phyloP scores from a whole-genome alignment of 2,329 filamentous ascomycete genomes.

The Diaporthe vaccinii region DNA sequence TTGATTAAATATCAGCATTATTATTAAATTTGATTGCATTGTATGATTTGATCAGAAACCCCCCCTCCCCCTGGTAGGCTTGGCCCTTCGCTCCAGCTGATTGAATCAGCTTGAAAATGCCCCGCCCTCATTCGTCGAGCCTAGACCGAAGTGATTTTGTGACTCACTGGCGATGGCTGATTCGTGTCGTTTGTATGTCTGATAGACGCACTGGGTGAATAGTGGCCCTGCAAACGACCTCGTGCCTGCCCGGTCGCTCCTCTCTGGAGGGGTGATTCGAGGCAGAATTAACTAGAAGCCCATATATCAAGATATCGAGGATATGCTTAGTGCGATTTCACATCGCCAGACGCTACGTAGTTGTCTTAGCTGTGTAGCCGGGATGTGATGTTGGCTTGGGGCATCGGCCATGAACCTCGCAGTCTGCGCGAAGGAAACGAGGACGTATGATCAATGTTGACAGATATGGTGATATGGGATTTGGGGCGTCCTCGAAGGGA shows the following conservation, averaged over 20 bases:
- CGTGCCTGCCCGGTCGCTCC: neutral
- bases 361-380: too few relatives aligned
- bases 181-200: neutral
- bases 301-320: neutral
- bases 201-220: too few relatives aligned
- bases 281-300: neutral
- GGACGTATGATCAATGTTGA: neutral
- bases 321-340: neutral
- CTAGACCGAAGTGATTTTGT: neutral
- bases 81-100: neutral
- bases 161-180: neutral
- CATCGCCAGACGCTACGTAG: neutral
- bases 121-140: neutral
- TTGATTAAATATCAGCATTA: too few relatives aligned
- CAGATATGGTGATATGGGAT: too few relatives aligned
- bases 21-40: too few relatives aligned
- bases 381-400: neutral
- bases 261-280: neutral
- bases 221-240: too few relatives aligned
- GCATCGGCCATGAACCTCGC: too few relatives aligned
- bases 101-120: neutral
- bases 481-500: neutral
- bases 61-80: too few relatives aligned
- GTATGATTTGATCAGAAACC: too few relatives aligned
- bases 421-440: too few relatives aligned